Evolutionary conservation across 257 asterid species (phyloP).

Genomic region (Nicotiana tabacum): DNA sequence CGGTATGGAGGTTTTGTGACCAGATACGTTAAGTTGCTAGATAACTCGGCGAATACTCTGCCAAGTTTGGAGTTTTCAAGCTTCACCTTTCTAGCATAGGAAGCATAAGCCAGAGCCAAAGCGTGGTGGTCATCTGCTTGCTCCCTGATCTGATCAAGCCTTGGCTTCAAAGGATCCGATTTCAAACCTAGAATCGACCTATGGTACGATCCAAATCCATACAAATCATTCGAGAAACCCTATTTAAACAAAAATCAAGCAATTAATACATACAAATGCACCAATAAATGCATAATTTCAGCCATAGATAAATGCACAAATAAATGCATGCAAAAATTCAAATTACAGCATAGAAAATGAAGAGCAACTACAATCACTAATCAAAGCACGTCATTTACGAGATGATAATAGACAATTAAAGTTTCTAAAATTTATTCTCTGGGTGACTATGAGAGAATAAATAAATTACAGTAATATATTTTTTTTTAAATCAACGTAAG

Average conservation of each 20-base stretch:
- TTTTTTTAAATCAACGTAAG: background rate
- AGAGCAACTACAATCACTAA: background rate
- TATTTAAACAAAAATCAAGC: background rate
- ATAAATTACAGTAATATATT: background rate
- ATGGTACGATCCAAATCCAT: conserved; percentile 13
- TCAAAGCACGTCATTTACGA: background rate
- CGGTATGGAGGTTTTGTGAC: conserved; percentile 22
- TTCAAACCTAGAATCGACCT: conserved; percentile 36
- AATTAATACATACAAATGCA: background rate
- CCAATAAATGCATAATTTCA: background rate
- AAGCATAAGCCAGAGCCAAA: conserved; percentile 30
- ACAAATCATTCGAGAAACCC: conserved; percentile 13
- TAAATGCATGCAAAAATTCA: background rate
- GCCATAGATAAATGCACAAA: background rate
- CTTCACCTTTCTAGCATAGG: conserved; percentile 52
- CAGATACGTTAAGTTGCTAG: conserved; percentile 36
- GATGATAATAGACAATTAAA: background rate
- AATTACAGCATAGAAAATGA: background rate
- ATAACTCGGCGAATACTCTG: conserved; percentile 35
- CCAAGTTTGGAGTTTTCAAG: conserved; percentile 48
- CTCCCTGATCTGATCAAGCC: conserved; percentile 40
- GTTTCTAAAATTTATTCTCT: background rate
- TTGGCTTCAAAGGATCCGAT: conserved; percentile 42
- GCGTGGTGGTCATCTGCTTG: conserved; percentile 44
- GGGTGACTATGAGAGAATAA: background rate